phyloP scores from a whole-genome alignment of 768 basidiomycete genomes.

The Tulasnella sp. region DNA sequence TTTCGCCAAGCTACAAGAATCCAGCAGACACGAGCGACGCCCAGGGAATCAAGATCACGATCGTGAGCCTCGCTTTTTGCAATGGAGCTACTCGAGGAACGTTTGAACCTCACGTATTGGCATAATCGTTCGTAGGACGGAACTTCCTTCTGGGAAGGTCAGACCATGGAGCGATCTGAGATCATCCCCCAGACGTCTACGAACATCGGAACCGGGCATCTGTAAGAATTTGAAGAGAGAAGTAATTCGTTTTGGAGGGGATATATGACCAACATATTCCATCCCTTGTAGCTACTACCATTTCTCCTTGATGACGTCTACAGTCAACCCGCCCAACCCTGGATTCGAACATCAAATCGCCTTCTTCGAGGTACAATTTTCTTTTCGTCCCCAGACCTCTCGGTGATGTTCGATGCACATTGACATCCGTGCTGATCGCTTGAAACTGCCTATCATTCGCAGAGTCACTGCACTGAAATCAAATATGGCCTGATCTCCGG shows the following conservation, averaged over 20 bases:
- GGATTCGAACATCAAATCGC: constrained; percentile 48
- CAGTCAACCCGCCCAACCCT: constrained; percentile 35
- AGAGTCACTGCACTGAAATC: constrained; percentile 49
- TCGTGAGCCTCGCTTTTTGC: constrained; percentile 20
- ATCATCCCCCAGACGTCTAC: constrained; percentile 34
- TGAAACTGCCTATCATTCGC: no score
- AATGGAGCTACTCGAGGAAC: no score
- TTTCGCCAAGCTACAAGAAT: constrained; percentile 44
- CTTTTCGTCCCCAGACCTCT: no score
- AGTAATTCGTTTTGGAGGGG: no score
- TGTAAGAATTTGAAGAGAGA: constrained; percentile 18
- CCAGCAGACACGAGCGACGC: constrained; percentile 42
- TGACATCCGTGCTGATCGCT: no score
- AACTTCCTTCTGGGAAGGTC: constrained; percentile 9
- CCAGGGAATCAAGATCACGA: constrained; percentile 42
- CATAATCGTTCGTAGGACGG: neutral
- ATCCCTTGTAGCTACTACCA: constrained; percentile 35
- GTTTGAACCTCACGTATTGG: no score
- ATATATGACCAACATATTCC: no score
- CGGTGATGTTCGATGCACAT: no score
- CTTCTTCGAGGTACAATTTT: constrained; percentile 31
- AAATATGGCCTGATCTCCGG: constrained; percentile 41
- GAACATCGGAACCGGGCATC: constrained; percentile 45
- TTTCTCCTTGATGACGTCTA: constrained; percentile 42
- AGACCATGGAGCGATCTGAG: constrained; percentile 19